Evolutionary conservation across 179 eudicot genomes (phyloP).

Genomic region (Nepenthes alata): DNA sequence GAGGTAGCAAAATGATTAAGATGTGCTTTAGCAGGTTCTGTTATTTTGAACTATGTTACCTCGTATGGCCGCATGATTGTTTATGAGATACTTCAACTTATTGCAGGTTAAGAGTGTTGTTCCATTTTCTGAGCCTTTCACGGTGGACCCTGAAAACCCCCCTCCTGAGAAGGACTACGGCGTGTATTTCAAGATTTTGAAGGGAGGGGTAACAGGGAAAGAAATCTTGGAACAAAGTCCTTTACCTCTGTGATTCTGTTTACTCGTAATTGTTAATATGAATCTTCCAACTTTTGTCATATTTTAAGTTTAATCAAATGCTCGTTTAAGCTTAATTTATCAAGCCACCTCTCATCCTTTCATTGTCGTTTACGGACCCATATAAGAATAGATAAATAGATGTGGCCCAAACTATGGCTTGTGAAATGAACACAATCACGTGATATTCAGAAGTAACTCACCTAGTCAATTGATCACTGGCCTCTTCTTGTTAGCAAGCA

Average conservation of each 20-base stretch:
- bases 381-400: no score
- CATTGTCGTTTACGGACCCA: no score
- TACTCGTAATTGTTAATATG: not conserved
- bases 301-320: no score
- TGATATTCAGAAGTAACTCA: no score
- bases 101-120: slow-evolving; percentile 81
- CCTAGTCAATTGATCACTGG: no score
- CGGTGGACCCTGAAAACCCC: slow-evolving; percentile 79
- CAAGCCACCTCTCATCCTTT: no score
- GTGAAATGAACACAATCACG: no score
- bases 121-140: slow-evolving; percentile 80
- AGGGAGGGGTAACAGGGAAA: slow-evolving; percentile 88
- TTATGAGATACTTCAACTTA: slow-evolving; percentile 1
- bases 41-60: no score
- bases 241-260: slow-evolving; percentile 30
- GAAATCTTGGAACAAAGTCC: slow-evolving; percentile 55
- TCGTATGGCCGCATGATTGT: not conserved
- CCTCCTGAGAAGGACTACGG: slow-evolving; percentile 89
- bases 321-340: no score
- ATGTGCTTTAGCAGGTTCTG: not conserved
- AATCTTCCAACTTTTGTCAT: no score
- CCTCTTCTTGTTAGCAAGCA: no score
- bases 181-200: slow-evolving; percentile 59
- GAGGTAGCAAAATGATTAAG: not conserved
- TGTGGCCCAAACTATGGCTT: no score